Evolutionary conservation across 164 flowering plant genomes (phyloP).

Genomic region (Paratinospora sagittata): DNA sequence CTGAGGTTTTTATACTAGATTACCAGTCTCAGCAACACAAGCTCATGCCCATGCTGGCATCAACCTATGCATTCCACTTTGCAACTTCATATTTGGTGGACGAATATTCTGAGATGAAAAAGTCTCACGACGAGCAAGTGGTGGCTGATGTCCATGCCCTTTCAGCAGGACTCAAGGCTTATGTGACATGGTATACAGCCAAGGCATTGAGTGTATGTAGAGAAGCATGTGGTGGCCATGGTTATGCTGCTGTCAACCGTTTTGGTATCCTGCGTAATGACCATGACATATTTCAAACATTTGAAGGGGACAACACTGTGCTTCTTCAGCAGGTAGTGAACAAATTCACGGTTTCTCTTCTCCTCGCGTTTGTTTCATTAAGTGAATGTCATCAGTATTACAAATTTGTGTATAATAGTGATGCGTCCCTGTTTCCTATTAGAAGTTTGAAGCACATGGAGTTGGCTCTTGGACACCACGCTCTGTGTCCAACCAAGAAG

Average conservation of each 20-base stretch:
- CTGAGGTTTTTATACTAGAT: conserved; percentile 50
- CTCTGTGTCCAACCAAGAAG: no score
- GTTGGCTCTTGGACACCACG: no score
- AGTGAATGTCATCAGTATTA: background rate
- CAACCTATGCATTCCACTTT: conserved; percentile 82
- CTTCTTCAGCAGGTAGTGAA: conserved; percentile 81
- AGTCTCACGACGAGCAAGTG: conserved; percentile 65
- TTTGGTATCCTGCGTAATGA: conserved; percentile 90
- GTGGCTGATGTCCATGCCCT: conserved; percentile 85
- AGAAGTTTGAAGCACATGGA: no score
- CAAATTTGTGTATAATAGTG: no score
- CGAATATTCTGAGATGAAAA: conserved; percentile 86
- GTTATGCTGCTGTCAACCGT: conserved; percentile 92
- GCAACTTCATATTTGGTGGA: conserved; percentile 68
- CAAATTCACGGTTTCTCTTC: background rate
- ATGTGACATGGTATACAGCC: conserved; percentile 81
- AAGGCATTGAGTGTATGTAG: conserved; percentile 78
- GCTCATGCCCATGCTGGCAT: conserved; percentile 98
- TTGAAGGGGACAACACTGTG: conserved; percentile 98
- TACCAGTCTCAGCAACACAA: conserved; percentile 97
- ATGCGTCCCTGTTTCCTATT: no score
- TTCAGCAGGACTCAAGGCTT: conserved; percentile 89
- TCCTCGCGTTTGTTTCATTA: background rate
- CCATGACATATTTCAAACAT: conserved; percentile 96
- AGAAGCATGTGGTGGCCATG: conserved; percentile 96